These are phyloP conservation scores for Kazachstania kunashirensis DNA, from an alignment of 805 yeast genomes.

Conservation along the genomic window DNA sequence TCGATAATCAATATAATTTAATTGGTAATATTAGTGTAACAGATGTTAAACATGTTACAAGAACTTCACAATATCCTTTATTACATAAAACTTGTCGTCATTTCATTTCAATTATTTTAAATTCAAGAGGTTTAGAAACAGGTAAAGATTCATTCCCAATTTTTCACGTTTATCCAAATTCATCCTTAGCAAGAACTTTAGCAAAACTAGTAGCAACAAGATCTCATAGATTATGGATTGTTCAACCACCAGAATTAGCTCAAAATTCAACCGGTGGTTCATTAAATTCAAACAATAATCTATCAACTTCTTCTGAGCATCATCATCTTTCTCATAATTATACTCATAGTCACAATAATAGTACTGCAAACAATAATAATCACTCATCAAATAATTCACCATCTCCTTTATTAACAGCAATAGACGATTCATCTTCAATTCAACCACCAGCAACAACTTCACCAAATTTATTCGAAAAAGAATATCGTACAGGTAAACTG, in stretches of 20 bases:
- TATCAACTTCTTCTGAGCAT: neutral
- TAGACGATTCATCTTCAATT: conserved; percentile 12
- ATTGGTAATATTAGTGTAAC: conserved; percentile 92
- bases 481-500: conserved; percentile 65
- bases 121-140: conserved; percentile 72
- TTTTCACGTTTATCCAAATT: conserved; percentile 75
- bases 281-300: neutral
- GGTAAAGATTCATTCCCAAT: conserved; percentile 95
- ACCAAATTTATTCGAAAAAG: conserved; percentile 30
- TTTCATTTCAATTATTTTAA: conserved; percentile 76
- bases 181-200: conserved; percentile 77
- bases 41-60: conserved; percentile 81
- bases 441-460: conserved; percentile 12
- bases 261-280: conserved; percentile 15
- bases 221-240: conserved; percentile 84
- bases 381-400: conserved; percentile 8
- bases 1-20: conserved; percentile 64
- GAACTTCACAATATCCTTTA: conserved; percentile 76
- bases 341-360: neutral
- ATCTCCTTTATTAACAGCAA: conserved; percentile 20
- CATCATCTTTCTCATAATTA: neutral
- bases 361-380: neutral
- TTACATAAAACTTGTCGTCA: conserved; percentile 77
- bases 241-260: conserved; percentile 43
- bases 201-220: conserved; percentile 94